These are phyloP conservation scores for Dactylellina drechsleri DNA, from an alignment of 2,329 filamentous ascomycete species.

Conservation along the genomic window DNA sequence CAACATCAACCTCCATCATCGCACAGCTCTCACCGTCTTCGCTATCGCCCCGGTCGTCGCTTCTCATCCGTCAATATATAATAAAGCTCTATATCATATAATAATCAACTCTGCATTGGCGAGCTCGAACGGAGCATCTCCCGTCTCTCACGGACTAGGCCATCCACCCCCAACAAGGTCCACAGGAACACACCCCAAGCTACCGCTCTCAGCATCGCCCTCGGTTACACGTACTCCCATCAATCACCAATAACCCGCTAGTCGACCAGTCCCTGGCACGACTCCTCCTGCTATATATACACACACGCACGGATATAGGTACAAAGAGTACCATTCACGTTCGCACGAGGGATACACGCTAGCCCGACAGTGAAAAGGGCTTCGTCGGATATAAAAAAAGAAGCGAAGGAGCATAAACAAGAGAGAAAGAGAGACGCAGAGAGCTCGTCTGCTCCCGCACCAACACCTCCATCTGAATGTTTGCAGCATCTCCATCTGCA, in stretches of 20 bases:
- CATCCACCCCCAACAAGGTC: slow-evolving; percentile 1
- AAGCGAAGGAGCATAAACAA: slow-evolving; percentile 3
- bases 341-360: slow-evolving; percentile 7
- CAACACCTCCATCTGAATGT: too few species aligned
- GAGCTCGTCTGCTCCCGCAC: too few species aligned
- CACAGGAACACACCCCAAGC: slow-evolving; percentile 31
- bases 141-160: slow-evolving; percentile 19
- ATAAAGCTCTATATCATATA: too few species aligned
- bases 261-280: too few species aligned
- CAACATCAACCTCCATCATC: background rate
- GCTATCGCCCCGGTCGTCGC: background rate
- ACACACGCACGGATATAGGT: background rate
- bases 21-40: background rate
- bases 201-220: slow-evolving; percentile 27
- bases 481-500: background rate
- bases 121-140: slow-evolving; percentile 2
- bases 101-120: too few species aligned
- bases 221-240: slow-evolving; percentile 43
- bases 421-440: too few species aligned
- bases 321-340: background rate
- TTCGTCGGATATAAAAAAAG: slow-evolving; percentile 9
- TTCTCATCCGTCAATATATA: background rate
- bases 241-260: slow-evolving; percentile 8
- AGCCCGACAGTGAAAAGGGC: slow-evolving; percentile 17
- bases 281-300: slow-evolving; percentile 13